Base-by-base conservation (phyloP, 192 early-diverging fungal genomes). In the Lobosporangium transversale region DNA sequence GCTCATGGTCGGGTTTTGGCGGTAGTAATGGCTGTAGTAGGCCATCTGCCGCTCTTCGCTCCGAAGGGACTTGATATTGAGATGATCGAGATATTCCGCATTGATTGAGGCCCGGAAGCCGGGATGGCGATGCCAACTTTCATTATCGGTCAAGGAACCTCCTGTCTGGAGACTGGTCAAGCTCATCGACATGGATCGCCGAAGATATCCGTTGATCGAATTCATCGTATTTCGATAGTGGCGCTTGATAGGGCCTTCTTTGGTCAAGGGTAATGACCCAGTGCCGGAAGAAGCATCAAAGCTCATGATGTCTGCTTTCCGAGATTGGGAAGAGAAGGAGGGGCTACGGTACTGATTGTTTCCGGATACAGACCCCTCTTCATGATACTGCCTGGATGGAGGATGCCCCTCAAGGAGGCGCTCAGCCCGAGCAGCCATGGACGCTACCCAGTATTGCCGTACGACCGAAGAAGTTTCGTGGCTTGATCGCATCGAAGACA, bases 401-500 rank as follows among this genome's bases (percentile, higher is more conserved):
- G 62, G 62, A 40, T 30, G 43, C 1, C 62, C 62, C 37, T 63
- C 61, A 2, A 51, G 32, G 12, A 30, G 64, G 15, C 73, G 73
- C 37, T 66, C 63, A 36, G 73, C 48, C 18, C 73, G 51, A 10
- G 73, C 73, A 17, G 73, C 65, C 65, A 67, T 67, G 32, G 73
- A 76, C 2, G 73, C 73, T 4, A 54, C 64, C 73, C 73, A 76
- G 53, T 76, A 76, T 21, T 67, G n/a, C 5, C 73, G 58, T 8
- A 76, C 59, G 0, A 76, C 64, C 3, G 73, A 67, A 15, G 66
- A 68, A 0, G 66, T 52, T 29, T 68, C 66, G 3, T 33, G 58
- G 15, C 55, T 68, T 24, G 66, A 68, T 0, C 55, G 54, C 66
- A 58, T 68, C 23, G 55, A 58, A 33, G 64, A 66, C 64, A 66